Percentiles rank a stretch among this genome's conserved stretches.
Evolutionary conservation across 805 yeast genomes (phyloP).

Genomic region (Maudiozyma serrabonitensis): DNA sequence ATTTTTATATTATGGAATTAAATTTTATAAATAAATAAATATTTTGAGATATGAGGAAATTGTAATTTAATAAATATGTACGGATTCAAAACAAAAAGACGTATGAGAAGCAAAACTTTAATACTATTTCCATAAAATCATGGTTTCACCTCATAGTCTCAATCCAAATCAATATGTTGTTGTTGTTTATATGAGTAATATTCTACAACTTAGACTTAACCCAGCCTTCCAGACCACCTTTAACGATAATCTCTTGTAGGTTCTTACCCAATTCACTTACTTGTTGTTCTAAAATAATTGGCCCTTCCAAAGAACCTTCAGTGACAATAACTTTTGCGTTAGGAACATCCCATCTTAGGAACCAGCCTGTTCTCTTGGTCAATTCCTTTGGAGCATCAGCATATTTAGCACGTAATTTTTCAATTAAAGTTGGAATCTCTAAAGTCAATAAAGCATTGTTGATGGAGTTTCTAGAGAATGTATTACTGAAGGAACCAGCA

Average conservation of each 20-base stretch:
- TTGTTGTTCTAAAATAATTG: conserved; percentile 63
- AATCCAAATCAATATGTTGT: neutral
- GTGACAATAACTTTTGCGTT: conserved; percentile 70
- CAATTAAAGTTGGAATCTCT: conserved; percentile 83
- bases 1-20: neutral
- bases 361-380: conserved; percentile 93
- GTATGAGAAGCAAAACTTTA: neutral
- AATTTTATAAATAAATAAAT: neutral
- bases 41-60: neutral
- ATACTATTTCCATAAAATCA: too few relatives aligned
- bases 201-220: conserved; percentile 58
- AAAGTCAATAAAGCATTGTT: conserved; percentile 91
- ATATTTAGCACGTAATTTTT: conserved; percentile 63
- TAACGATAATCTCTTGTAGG: conserved; percentile 90
- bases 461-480: conserved; percentile 90
- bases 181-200: neutral
- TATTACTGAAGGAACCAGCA: conserved; percentile 95
- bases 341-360: conserved; percentile 85
- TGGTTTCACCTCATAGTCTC: too few relatives aligned
- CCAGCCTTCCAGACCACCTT: conserved; percentile 99
- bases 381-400: conserved; percentile 48
- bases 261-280: conserved; percentile 95
- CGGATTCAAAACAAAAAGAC: neutral
- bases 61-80: neutral
- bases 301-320: conserved; percentile 42